These are phyloP conservation scores for Catenaria anguillulae DNA, from an alignment of 371 early-diverging fungal species.

Conservation along the genomic window DNA sequence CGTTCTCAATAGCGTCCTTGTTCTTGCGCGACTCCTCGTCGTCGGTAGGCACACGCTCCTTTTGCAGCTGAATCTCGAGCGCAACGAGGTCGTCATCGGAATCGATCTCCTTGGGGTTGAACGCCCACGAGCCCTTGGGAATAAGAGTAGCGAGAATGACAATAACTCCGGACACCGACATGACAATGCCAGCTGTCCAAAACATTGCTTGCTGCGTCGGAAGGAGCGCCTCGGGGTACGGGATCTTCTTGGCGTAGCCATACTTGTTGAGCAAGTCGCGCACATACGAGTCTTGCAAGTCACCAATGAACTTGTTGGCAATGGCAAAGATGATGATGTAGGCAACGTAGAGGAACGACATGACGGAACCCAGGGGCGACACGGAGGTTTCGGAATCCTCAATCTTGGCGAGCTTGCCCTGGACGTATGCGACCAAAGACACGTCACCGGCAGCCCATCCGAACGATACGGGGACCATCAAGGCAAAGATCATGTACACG, in stretches of 20 bases:
- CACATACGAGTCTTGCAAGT: constrained; percentile 12
- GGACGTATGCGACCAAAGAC: constrained; percentile 32
- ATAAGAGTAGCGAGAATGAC: constrained; percentile 26
- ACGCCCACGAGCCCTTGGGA: constrained; percentile 27
- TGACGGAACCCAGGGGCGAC: too few relatives aligned
- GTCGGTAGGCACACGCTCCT: too few relatives aligned
- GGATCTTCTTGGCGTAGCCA: constrained; percentile 15
- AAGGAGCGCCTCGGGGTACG: constrained; percentile 14
- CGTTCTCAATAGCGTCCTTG: too few relatives aligned
- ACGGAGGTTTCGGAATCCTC: constrained; percentile 20
- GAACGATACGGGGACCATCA: constrained; percentile 27
- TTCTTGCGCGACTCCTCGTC: too few relatives aligned
- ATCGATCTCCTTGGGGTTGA: constrained; percentile 24
- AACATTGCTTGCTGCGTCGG: constrained; percentile 1
- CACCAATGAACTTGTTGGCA: constrained; percentile 22
- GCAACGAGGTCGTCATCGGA: constrained; percentile 14
- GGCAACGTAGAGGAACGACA: too few relatives aligned
- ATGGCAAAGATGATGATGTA: too few relatives aligned
- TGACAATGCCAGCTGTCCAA: constrained; percentile 19
- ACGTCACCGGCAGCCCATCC: constrained; percentile 42
- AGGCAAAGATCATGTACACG: constrained; percentile 26
- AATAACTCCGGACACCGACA: constrained; percentile 19
- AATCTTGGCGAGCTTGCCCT: constrained; percentile 20
- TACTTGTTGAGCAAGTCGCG: constrained; percentile 2
- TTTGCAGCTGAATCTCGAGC: constrained; percentile 9